Conservation (phyloP, 2,329 filamentous ascomycete species). For the Aspergillus persii region DNA sequence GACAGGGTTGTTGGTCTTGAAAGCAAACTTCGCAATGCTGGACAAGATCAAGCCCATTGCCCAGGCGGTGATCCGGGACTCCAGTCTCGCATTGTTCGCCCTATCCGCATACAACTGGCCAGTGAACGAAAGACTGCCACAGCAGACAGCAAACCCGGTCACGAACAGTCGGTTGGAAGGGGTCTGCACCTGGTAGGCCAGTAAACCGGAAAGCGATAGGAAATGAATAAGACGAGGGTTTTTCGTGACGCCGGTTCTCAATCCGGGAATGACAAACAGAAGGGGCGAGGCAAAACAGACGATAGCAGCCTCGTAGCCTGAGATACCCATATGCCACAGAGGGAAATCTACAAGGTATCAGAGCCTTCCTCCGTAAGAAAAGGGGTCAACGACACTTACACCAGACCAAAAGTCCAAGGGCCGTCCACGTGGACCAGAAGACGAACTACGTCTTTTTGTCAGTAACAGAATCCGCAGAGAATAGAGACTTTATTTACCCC, state of each 20-base stretch:
- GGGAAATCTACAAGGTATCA: slow-evolving; percentile 69
- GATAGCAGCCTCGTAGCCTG: slow-evolving; percentile 87
- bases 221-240: slow-evolving; percentile 72
- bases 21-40: slow-evolving; percentile 86
- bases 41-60: slow-evolving; percentile 79
- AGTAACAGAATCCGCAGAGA: slow-evolving; percentile 15
- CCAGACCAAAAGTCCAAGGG: slow-evolving; percentile 86
- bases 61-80: slow-evolving; percentile 79
- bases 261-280: slow-evolving; percentile 66
- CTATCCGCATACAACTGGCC: slow-evolving; percentile 79
- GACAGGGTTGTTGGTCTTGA: slow-evolving; percentile 90
- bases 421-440: slow-evolving; percentile 94
- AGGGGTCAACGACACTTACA: slow-evolving; percentile 59
- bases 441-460: slow-evolving; percentile 62
- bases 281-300: slow-evolving; percentile 81
- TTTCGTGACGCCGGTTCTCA: slow-evolving; percentile 66
- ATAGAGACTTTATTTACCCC: slow-evolving; percentile 60
- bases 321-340: slow-evolving; percentile 98
- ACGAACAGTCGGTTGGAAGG: slow-evolving; percentile 75
- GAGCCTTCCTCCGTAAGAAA: neutral
- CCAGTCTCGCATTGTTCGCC: slow-evolving; percentile 69
- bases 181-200: slow-evolving; percentile 72
- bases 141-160: slow-evolving; percentile 75
- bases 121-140: slow-evolving; percentile 80
- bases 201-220: slow-evolving; percentile 72